Conservation (phyloP, 768 basidiomycete genomes). For the Russula sp. region DNA sequence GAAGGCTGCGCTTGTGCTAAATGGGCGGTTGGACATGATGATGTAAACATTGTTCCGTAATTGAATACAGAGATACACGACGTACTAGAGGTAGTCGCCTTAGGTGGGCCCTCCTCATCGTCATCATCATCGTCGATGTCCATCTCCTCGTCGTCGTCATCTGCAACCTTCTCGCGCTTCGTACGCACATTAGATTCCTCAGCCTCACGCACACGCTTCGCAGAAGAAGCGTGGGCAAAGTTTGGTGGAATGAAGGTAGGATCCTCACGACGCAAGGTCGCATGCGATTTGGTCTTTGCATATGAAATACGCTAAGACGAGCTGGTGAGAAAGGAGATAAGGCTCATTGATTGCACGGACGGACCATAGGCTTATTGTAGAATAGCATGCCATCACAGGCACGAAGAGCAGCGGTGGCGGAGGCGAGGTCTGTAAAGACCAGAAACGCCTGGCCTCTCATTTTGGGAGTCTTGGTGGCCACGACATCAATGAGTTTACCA, state of each 20-base stretch:
- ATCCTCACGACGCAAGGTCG: slow-evolving; percentile 72
- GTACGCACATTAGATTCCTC: slow-evolving; percentile 44
- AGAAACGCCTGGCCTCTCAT: slow-evolving; percentile 96
- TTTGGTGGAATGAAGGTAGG: slow-evolving; percentile 72
- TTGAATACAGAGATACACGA: slow-evolving; percentile 22
- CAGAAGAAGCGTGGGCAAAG: slow-evolving; percentile 47
- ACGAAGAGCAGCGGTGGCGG: slow-evolving; percentile 87
- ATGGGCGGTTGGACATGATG: slow-evolving; percentile 29
- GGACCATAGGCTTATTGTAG: slow-evolving; percentile 87
- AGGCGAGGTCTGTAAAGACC: slow-evolving; percentile 86
- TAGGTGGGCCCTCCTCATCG: slow-evolving; percentile 40
- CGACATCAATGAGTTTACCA: slow-evolving; percentile 88
- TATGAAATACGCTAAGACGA: slow-evolving; percentile 73
- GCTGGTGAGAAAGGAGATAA: slow-evolving; percentile 15
- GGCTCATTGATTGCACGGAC: slow-evolving; percentile 27
- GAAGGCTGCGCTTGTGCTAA: slow-evolving; percentile 41
- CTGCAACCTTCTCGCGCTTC: slow-evolving; percentile 50
- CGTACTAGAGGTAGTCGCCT: slow-evolving; percentile 38
- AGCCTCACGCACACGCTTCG: slow-evolving; percentile 62
- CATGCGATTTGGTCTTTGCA: slow-evolving; percentile 83
- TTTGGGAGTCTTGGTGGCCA: slow-evolving; percentile 77
- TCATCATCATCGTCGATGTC: slow-evolving; percentile 95
- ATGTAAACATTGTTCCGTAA: slow-evolving; percentile 6
- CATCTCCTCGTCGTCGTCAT: slow-evolving; percentile 80
- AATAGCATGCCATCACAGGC: slow-evolving; percentile 90